phyloP scores from a whole-genome alignment of 768 basidiomycete genomes.

The Rhodotorula babjevae region DNA sequence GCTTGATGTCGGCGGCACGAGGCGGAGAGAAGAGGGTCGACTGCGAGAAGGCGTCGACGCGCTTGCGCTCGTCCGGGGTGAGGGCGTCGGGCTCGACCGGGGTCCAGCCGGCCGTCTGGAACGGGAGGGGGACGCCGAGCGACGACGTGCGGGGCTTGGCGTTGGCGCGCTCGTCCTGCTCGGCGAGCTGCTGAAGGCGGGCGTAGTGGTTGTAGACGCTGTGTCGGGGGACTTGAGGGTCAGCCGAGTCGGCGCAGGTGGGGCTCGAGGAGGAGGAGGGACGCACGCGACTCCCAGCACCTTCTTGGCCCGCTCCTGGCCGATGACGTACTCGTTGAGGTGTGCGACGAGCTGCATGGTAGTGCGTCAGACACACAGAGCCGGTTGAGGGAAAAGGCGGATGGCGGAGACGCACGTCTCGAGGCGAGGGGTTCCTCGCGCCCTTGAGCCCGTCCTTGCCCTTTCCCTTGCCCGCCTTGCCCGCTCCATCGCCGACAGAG shows the following conservation, averaged over 20 bases:
- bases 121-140: background rate
- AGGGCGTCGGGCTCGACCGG: background rate
- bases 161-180: constrained; percentile 40
- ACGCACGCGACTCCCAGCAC: constrained; percentile 78
- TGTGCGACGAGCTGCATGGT: constrained; percentile 7
- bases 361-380: background rate
- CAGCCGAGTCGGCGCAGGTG: background rate
- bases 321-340: constrained; percentile 63
- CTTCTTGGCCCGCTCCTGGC: constrained; percentile 89
- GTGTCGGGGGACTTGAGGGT: constrained; percentile 10
- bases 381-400: background rate
- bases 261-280: background rate
- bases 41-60: background rate
- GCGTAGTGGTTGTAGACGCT: constrained; percentile 96
- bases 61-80: background rate
- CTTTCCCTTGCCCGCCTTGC: background rate
- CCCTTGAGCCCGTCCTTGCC: background rate
- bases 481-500: no score
- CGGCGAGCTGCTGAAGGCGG: constrained; percentile 65
- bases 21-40: no score
- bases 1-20: background rate
- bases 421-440: background rate
- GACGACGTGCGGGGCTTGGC: background rate
- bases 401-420: constrained; percentile 7
- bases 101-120: background rate